Base-by-base conservation (phyloP, 257 asterid species). In the Solanum chmielewskii region DNA sequence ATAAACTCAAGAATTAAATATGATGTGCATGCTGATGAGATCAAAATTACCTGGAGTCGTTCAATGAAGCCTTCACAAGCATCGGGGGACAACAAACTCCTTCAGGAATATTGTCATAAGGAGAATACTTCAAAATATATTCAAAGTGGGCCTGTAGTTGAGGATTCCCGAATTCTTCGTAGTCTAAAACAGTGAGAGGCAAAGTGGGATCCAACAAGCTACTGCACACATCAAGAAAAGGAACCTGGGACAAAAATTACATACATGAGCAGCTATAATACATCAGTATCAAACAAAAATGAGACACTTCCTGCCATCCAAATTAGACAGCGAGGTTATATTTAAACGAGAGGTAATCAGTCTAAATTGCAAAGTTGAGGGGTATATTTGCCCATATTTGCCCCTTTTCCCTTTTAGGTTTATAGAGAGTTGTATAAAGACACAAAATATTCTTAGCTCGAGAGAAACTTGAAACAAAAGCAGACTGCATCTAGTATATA, bases 151-250 rank as follows among this genome's bases (percentile, higher is more conserved):
- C 83, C 45, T 69, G 84, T 18, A 69, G 88, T 82, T 91, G 92
- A 88, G 99, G 99, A 90, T 97, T 92, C 44, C 99, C 99, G 25
- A 94, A 97, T 90, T 97, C 99, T 92, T 97, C 98, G 10, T 95
- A 94, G 87, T 97, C 99, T 92, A 95, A 86, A 5, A 95, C 86
- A 6, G 99, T 95, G 74, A 97, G 99, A 78, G 99, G 99, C 87
- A 96, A 90, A 88, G 70, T 90, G 16, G 98, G 92, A 91, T 97
- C 98, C 92, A 93, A 71, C 86, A 97, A 93, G 11, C 99, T 93
- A 92, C 91, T 95, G 82, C 95, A 94, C 27, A 97, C 93, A 83
- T 95, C 99, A 9, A 95, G 95, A 86, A 97, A 97, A 86, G 98
- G 99, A 87, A 94, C 99, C 99, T 97, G 90, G 59, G 62, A 33